A percentile compares a stretch with the other conserved stretches of the same genome.
Evolutionary conservation across 495 filamentous ascomycete genomes (phyloP).

Genomic region (Tetracladium marchalianum): DNA sequence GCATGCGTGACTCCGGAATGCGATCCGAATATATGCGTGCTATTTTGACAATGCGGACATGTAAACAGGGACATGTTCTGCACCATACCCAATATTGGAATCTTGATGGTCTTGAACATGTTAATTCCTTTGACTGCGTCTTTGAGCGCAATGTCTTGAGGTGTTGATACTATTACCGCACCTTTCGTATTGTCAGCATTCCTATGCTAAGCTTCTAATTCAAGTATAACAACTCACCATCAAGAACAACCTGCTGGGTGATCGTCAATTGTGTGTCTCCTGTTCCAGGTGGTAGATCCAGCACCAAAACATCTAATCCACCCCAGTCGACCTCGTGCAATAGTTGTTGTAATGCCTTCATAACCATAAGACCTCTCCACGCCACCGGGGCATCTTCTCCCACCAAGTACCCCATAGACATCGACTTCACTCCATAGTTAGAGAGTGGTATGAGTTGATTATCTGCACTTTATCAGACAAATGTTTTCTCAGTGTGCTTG

Average conservation of each 20-base stretch:
- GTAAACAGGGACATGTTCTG: conserved; percentile 89
- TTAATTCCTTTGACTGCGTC: conserved; percentile 85
- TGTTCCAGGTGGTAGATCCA: conserved; percentile 90
- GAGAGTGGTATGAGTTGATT: conserved; percentile 78
- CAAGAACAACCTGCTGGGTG: conserved; percentile 78
- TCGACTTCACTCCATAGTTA: conserved; percentile 94
- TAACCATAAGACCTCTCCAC: conserved; percentile 95
- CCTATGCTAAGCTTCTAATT: neutral
- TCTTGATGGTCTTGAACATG: conserved; percentile 78
- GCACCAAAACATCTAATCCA: conserved; percentile 67
- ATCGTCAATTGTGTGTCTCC: conserved; percentile 92
- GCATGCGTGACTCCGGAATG: conserved; percentile 38
- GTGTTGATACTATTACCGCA: conserved; percentile 85
- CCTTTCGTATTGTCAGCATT: conserved; percentile 29
- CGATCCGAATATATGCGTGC: conserved; percentile 64
- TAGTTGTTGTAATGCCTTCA: conserved; percentile 93
- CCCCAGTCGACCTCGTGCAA: conserved; percentile 92
- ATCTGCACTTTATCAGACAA: conserved; percentile 33
- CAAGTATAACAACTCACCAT: conserved; percentile 38
- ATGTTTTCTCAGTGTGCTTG: neutral
- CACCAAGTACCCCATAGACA: conserved; percentile 96
- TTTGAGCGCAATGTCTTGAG: conserved; percentile 79
- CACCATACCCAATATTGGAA: conserved; percentile 77
- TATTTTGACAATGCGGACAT: conserved; percentile 65
- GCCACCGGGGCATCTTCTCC: conserved; percentile 72